phyloP scores from a whole-genome alignment of 2,329 filamentous ascomycete species.

The Botrytis fabae region DNA sequence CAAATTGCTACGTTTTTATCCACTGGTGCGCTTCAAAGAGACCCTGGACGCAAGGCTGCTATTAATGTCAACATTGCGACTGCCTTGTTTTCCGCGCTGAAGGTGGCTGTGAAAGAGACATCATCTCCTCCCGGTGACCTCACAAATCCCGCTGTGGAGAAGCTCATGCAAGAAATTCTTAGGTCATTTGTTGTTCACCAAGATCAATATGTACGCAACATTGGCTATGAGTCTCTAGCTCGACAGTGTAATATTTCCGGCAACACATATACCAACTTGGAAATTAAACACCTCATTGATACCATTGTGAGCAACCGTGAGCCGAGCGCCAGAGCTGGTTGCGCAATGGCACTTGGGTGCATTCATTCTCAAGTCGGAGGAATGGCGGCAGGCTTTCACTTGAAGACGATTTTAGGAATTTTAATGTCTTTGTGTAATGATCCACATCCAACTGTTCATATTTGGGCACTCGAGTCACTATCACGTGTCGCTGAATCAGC shows the following conservation, averaged over 20 bases:
- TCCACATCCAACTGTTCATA: constrained; percentile 91
- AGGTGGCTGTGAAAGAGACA: constrained; percentile 82
- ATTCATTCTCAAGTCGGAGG: constrained; percentile 96
- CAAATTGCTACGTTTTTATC: constrained; percentile 90
- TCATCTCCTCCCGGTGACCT: constrained; percentile 71
- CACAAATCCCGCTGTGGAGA: constrained; percentile 74
- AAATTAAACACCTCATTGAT: constrained; percentile 90
- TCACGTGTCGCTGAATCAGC: constrained; percentile 87
- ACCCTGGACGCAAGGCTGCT: constrained; percentile 84
- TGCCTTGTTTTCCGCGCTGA: constrained; percentile 76
- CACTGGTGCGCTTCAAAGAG: constrained; percentile 75
- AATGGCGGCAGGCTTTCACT: constrained; percentile 93
- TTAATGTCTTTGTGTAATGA: constrained; percentile 98
- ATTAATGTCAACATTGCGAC: constrained; percentile 88
- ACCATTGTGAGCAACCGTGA: constrained; percentile 93
- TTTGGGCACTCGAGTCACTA: constrained; percentile 90
- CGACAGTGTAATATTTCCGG: constrained; percentile 76
- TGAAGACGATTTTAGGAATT: constrained; percentile 96
- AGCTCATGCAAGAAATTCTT: constrained; percentile 74
- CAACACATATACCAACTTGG: constrained; percentile 82
- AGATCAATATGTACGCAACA: constrained; percentile 81
- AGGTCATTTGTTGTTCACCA: constrained; percentile 74
- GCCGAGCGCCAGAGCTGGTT: constrained; percentile 88
- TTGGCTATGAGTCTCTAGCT: constrained; percentile 83
- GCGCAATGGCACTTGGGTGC: constrained; percentile 86